These are phyloP conservation scores for Brassica rapa DNA, from an alignment of 345 rosid species.

Conservation along the genomic window DNA sequence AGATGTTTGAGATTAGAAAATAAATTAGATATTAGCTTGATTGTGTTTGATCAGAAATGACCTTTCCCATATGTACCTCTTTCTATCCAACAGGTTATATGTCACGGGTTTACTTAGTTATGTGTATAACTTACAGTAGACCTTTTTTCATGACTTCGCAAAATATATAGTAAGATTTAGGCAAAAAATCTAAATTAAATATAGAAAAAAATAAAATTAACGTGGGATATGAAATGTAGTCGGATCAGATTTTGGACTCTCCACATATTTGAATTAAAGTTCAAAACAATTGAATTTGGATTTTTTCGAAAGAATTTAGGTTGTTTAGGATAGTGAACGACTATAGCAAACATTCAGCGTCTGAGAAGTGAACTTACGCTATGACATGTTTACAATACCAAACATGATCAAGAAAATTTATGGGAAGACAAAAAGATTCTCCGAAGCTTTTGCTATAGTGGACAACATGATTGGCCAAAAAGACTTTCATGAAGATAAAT, in stretches of 20 bases:
- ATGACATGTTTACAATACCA: neutral
- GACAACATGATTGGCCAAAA: no score
- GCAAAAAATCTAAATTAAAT: neutral
- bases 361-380: neutral
- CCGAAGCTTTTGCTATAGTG: neutral
- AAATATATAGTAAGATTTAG: neutral
- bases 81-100: neutral
- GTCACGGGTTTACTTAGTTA: neutral
- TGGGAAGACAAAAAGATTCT: neutral
- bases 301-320: neutral
- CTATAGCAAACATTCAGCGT: neutral
- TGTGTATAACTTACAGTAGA: neutral
- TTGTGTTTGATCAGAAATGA: neutral
- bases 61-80: conserved; percentile 1
- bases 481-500: no score
- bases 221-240: neutral
- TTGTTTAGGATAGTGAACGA: neutral
- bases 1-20: neutral
- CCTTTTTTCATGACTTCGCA: neutral
- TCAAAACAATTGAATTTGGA: no score
- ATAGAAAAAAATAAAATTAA: neutral
- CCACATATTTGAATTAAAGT: neutral
- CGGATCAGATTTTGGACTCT: neutral
- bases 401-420: neutral
- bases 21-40: neutral